Percentiles rank a stretch among this genome's conserved stretches.
Evolutionary conservation across 257 asterid species (phyloP).

Genomic region (Coffea canephora): DNA sequence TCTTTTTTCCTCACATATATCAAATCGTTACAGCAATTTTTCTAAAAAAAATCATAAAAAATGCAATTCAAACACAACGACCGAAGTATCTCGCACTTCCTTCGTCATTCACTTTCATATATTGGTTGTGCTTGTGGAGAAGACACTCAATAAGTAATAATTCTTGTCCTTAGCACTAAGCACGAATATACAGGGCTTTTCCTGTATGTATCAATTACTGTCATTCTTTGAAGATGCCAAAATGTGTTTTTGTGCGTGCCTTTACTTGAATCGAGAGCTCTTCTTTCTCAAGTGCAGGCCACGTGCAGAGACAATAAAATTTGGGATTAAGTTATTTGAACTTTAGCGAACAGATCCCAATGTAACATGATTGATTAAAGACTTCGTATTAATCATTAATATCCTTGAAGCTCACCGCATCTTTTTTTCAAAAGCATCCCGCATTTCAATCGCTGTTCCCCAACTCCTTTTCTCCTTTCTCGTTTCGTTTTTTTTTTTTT

Average conservation of each 20-base stretch:
- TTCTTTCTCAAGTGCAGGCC: background rate
- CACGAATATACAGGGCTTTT: background rate
- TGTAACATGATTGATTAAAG: slow-evolving; percentile 10
- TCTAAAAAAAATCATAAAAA: too few relatives aligned
- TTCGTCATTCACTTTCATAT: background rate
- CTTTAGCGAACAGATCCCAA: slow-evolving; percentile 13
- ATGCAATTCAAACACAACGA: too few relatives aligned
- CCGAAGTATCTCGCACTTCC: background rate
- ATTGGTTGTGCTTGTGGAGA: background rate
- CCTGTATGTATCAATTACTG: background rate
- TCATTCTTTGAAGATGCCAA: background rate
- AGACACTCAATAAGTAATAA: background rate
- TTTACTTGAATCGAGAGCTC: background rate
- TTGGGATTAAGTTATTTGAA: background rate
- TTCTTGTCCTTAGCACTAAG: background rate
- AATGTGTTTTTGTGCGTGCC: background rate
- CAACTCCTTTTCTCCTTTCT: background rate
- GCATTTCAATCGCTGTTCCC: background rate
- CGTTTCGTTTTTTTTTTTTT: too few relatives aligned
- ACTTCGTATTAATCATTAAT: slow-evolving; percentile 6
- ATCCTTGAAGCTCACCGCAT: background rate
- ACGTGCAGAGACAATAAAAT: background rate
- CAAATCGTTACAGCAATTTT: too few relatives aligned
- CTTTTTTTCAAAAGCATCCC: background rate
- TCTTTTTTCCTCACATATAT: too few relatives aligned